Evolutionary conservation across 2,329 filamentous ascomycete genomes (phyloP).

Genomic region (Fusarium beomiforme): DNA sequence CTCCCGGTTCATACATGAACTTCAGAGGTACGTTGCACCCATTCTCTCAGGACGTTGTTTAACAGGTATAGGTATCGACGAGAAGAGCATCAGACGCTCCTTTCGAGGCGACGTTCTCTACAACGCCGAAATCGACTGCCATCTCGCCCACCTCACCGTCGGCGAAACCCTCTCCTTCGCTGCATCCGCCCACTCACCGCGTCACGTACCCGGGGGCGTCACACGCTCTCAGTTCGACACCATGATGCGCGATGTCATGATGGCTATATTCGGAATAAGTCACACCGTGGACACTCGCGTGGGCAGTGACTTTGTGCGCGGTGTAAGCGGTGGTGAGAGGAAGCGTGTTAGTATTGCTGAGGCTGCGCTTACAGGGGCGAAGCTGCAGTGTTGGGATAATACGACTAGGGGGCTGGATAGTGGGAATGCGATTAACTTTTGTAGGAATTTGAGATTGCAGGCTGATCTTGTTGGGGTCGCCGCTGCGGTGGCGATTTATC

Average conservation of each 20-base stretch:
- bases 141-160: slow-evolving; percentile 75
- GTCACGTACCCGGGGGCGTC: slow-evolving; percentile 55
- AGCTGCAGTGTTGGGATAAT: slow-evolving; percentile 48
- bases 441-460: slow-evolving; percentile 37
- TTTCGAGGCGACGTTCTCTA: slow-evolving; percentile 69
- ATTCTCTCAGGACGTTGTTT: accelerated
- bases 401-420: slow-evolving; percentile 45
- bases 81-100: slow-evolving; percentile 51
- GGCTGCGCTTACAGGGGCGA: slow-evolving; percentile 53
- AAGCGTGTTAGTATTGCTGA: slow-evolving; percentile 84
- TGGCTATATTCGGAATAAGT: slow-evolving; percentile 80
- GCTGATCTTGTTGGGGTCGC: slow-evolving; percentile 43
- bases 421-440: slow-evolving; percentile 44
- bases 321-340: slow-evolving; percentile 80
- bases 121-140: slow-evolving; percentile 71
- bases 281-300: slow-evolving; percentile 79
- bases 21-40: slow-evolving; percentile 56
- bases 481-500: slow-evolving; percentile 60
- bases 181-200: slow-evolving; percentile 68
- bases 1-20: slow-evolving; percentile 51
- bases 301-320: slow-evolving; percentile 74
- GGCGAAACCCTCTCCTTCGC: slow-evolving; percentile 72
- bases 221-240: slow-evolving; percentile 25
- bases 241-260: slow-evolving; percentile 62
- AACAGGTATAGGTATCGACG: slow-evolving; percentile 38